A percentile compares a stretch with the other conserved stretches of the same genome.
phyloP scores from a whole-genome alignment of 495 filamentous ascomycete genomes.

The Daldinia bambusicola region DNA sequence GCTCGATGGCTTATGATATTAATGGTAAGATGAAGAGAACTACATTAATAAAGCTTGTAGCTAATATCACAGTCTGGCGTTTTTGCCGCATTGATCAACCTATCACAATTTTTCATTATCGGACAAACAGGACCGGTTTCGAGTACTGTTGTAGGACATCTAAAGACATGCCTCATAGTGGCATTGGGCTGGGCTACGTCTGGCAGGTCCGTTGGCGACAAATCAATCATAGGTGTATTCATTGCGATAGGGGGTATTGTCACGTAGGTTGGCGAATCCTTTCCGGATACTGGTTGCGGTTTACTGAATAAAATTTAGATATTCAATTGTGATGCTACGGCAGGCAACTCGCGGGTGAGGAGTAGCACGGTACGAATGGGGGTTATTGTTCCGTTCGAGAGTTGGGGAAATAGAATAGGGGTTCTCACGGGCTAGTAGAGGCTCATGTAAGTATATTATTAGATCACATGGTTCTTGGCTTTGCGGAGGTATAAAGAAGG shows the following conservation, averaged over 20 bases:
- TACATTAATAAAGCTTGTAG: slow-evolving; percentile 26
- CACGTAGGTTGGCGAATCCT: slow-evolving; percentile 51
- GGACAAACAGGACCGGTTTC: slow-evolving; percentile 74
- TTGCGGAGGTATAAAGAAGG: slow-evolving; percentile 3
- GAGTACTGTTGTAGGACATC: slow-evolving; percentile 76
- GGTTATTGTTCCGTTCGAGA: slow-evolving; percentile 10
- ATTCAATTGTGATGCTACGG: slow-evolving; percentile 64
- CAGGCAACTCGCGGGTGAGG: slow-evolving; percentile 29
- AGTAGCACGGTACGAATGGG: not conserved
- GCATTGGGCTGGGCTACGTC: slow-evolving; percentile 65
- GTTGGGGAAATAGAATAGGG: slow-evolving; percentile 2
- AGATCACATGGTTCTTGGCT: slow-evolving; percentile 18
- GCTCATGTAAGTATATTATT: slow-evolving; percentile 1
- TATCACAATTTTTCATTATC: slow-evolving; percentile 80
- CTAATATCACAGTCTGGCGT: slow-evolving; percentile 61
- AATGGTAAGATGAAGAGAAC: slow-evolving; percentile 54
- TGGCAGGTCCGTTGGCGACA: slow-evolving; percentile 63
- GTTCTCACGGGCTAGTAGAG: not conserved
- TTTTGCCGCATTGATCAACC: slow-evolving; percentile 74
- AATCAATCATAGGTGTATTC: slow-evolving; percentile 62
- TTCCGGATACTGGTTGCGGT: not conserved
- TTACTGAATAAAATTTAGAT: slow-evolving; percentile 48
- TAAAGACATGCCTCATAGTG: slow-evolving; percentile 70
- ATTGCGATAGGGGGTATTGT: slow-evolving; percentile 67
- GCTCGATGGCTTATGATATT: slow-evolving; percentile 65